Conservation (phyloP, 805 yeast species). For the Saccharomyces kudriavzevii region DNA sequence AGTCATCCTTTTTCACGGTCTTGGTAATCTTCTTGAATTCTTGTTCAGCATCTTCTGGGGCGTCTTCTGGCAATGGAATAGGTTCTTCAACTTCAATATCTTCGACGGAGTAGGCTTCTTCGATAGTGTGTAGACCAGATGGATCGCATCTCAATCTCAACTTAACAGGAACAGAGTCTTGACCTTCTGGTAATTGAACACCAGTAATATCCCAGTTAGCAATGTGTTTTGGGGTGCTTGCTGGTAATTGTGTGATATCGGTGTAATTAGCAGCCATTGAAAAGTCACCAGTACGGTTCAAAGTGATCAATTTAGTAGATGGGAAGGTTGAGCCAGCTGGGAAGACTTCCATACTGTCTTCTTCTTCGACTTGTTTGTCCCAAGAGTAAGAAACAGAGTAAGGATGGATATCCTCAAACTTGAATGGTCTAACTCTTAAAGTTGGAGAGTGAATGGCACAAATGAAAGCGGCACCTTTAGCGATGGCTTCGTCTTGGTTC, state of each 20-base stretch:
- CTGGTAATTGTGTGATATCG: constrained; percentile 60
- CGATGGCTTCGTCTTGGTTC: constrained; percentile 98
- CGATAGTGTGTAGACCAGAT: constrained; percentile 86
- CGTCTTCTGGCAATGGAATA: constrained; percentile 45
- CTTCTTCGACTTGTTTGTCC: constrained; percentile 88
- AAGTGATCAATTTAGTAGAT: constrained; percentile 85
- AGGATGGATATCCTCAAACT: constrained; percentile 89
- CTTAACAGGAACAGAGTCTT: constrained; percentile 70
- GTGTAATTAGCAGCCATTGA: constrained; percentile 80
- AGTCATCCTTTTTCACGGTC: constrained; percentile 81
- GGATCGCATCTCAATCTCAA: constrained; percentile 93
- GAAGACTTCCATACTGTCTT: constrained; percentile 88
- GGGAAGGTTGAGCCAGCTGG: constrained; percentile 88
- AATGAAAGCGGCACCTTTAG: constrained; percentile 96
- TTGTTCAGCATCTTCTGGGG: constrained; percentile 60
- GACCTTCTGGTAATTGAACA: constrained; percentile 70
- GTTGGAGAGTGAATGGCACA: constrained; percentile 99
- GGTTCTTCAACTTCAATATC: constrained; percentile 84
- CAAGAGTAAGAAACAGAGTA: constrained; percentile 88
- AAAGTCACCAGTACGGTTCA: constrained; percentile 84
- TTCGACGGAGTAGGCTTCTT: constrained; percentile 87
- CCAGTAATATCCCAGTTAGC: constrained; percentile 84
- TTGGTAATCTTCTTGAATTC: constrained; percentile 84
- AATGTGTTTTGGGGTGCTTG: constrained; percentile 53
- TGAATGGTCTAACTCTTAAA: constrained; percentile 94